Evolutionary conservation across 805 yeast genomes (phyloP), one percentile per base, ranked within the genome.

Genomic region (Nakazawaea wickerhamii): DNA sequence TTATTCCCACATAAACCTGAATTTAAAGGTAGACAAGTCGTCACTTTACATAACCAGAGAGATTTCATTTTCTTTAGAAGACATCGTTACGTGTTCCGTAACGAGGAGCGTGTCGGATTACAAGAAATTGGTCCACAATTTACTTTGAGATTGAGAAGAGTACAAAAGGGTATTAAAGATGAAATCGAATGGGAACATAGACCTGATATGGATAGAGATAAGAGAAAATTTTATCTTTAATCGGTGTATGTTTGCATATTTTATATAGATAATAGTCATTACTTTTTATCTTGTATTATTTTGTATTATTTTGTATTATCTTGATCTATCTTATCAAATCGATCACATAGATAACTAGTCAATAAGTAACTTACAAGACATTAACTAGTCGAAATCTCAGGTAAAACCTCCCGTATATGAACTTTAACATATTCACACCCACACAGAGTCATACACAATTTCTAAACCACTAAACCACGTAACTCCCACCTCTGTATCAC

Each of bases 91-190:
- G 69, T 88, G 1, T 93, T 93, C 66, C 74, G 77, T 57, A 85
- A 88, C 58, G 96, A 89, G 51, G 95, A 88, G 61, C 81, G 79
- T 54, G 97, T 91, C 2, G 99, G 98, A 6, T 66, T 93, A 39
- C 99, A 93, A 57, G 99, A 93, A 58, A 67, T 93, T 34, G 99
- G 99, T 0, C 99, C 99, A 1, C 97, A 90, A 62, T 93, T 93
- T 62, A 93, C 99, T 1, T 65, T 93, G 59, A 82, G 84, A 58
- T 66, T 93, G 52, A 78, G 96, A 62, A 74, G 98, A 56, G 68
- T 93, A 45, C 98, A 91, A 62, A 84, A 80, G 65, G 99, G 98
- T 41, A 74, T 93, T 55, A 81, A 81, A 57, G 95, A 88, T 51
- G 98, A 91, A 55, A 72, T 85, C 21, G 96, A 88, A 55, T 91